Evolutionary conservation across 2,329 filamentous ascomycete genomes (phyloP).

Genomic region (Paecilomyces formosus): DNA sequence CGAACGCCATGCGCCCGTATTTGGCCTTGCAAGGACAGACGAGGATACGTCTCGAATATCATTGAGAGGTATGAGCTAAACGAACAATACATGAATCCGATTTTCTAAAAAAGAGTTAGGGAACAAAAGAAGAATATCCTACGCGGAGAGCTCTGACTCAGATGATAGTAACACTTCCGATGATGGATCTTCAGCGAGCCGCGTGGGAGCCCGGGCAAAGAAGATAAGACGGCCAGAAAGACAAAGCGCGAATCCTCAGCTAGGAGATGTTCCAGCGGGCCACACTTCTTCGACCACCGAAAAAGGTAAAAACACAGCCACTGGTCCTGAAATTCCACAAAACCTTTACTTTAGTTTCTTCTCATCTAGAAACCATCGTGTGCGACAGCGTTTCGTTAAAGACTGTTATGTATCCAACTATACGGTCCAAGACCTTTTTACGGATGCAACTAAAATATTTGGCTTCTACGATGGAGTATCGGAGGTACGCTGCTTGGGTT

Average conservation of each 20-base stretch:
- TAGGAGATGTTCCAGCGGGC: not conserved
- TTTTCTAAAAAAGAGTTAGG: not conserved
- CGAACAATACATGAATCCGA: not conserved
- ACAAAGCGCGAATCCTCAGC: not conserved
- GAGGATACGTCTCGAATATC: not conserved
- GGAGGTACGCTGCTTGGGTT: not conserved
- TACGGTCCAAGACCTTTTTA: not conserved
- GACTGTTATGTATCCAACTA: not conserved
- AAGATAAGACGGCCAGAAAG: not conserved
- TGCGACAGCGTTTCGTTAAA: not conserved
- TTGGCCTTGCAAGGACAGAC: not conserved
- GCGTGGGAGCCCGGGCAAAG: not conserved
- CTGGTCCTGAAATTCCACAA: not conserved
- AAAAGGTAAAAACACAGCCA: not conserved
- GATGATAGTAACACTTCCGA: not conserved
- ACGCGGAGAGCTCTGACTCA: not conserved
- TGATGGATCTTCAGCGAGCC: not conserved
- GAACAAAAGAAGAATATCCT: not conserved
- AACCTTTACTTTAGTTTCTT: not conserved
- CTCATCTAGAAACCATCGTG: not conserved
- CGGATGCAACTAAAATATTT: not conserved
- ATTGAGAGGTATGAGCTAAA: not conserved
- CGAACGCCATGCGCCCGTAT: not conserved
- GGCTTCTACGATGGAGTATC: not conserved
- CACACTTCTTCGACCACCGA: not conserved